phyloP scores from a whole-genome alignment of 805 yeast species.

The Cyberlindnera amylophila region DNA sequence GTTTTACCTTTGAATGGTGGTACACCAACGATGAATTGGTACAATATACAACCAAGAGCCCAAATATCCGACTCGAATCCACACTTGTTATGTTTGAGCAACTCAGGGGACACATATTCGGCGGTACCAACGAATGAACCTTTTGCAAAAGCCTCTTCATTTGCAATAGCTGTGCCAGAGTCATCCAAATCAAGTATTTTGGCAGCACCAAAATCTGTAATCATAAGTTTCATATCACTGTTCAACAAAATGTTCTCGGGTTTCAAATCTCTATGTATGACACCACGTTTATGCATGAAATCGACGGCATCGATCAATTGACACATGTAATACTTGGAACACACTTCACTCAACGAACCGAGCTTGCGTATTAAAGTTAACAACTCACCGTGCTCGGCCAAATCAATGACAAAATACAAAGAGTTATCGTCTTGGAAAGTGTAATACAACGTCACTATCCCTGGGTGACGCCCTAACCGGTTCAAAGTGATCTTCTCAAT shows the following conservation, averaged over 20 bases:
- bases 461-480: constrained; percentile 88
- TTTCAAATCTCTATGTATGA: constrained; percentile 89
- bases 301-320: constrained; percentile 89
- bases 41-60: constrained; percentile 95
- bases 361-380: constrained; percentile 70
- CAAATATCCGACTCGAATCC: constrained; percentile 93
- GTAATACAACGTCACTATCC: constrained; percentile 85
- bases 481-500: constrained; percentile 90
- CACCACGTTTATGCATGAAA: constrained; percentile 85
- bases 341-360: constrained; percentile 72
- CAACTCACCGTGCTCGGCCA: constrained; percentile 93
- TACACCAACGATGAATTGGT: constrained; percentile 89
- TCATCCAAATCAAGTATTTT: constrained; percentile 48
- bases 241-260: constrained; percentile 90
- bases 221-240: constrained; percentile 80
- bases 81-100: constrained; percentile 74
- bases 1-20: constrained; percentile 86
- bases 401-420: constrained; percentile 87
- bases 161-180: constrained; percentile 22
- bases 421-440: constrained; percentile 92
- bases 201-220: constrained; percentile 99
- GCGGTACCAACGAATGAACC: constrained; percentile 96
- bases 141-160: constrained; percentile 27
- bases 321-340: constrained; percentile 75
- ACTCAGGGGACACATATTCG: constrained; percentile 92